A percentile compares a stretch with the other conserved stretches of the same genome.
Conservation (phyloP, 192 early-diverging fungal species). For the Lunasporangiospora selenospora region DNA sequence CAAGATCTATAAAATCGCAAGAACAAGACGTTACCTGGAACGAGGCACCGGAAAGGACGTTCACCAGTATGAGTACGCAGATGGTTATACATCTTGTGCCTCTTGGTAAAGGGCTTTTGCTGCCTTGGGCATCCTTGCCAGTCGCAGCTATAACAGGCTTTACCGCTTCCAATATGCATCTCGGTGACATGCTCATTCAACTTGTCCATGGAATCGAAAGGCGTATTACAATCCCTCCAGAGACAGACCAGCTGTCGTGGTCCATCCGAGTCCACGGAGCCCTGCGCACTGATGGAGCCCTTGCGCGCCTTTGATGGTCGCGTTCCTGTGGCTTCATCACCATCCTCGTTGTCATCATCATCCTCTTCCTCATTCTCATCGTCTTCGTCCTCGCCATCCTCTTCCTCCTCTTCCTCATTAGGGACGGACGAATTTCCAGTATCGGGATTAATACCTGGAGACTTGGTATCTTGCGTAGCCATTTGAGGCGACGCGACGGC, state of each 20-base stretch:
- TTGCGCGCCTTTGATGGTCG: slow-evolving; percentile 2
- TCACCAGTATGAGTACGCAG: slow-evolving; percentile 78
- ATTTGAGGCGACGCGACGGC: slow-evolving; percentile 5
- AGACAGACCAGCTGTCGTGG: slow-evolving; percentile 45
- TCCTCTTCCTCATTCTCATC: slow-evolving; percentile 19
- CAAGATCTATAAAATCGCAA: not conserved
- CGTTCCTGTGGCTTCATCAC: not conserved
- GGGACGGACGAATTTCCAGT: slow-evolving; percentile 1
- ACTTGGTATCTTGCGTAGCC: not conserved
- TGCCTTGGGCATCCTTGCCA: slow-evolving; percentile 54
- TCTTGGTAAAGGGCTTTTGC: slow-evolving; percentile 67
- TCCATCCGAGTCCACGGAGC: slow-evolving; percentile 6
- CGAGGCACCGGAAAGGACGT: slow-evolving; percentile 69
- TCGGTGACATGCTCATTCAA: slow-evolving; percentile 60
- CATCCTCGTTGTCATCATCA: slow-evolving; percentile 19
- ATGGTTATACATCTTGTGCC: slow-evolving; percentile 77
- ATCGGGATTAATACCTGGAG: not conserved
- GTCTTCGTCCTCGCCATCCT: slow-evolving; percentile 27
- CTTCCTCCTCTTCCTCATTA: slow-evolving; percentile 31
- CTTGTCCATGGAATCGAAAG: slow-evolving; percentile 49
- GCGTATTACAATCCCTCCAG: slow-evolving; percentile 56
- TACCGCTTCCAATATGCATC: slow-evolving; percentile 64
- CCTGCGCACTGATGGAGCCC: not conserved
- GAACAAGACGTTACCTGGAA: slow-evolving; percentile 37
- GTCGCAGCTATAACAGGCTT: slow-evolving; percentile 56